Conservation (phyloP, 306 rosid species). For the Rubus idaeus region DNA sequence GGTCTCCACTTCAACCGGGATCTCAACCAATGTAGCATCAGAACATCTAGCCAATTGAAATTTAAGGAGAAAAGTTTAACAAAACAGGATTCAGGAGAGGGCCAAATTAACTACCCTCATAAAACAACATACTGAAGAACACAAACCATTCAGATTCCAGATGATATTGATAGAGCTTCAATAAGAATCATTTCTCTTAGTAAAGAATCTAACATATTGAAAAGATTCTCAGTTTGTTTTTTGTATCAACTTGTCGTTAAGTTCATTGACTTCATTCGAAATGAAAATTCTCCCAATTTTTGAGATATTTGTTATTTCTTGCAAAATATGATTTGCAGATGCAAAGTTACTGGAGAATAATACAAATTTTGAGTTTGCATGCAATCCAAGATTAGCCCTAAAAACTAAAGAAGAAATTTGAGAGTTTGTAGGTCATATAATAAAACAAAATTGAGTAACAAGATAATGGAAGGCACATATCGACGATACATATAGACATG, state of each 20-base stretch:
- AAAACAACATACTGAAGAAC: background rate
- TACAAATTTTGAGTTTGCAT: background rate
- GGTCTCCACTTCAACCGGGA: conserved; percentile 36
- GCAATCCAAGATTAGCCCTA: background rate
- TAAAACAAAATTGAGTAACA: no score
- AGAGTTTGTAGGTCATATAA: background rate
- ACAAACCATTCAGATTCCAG: background rate
- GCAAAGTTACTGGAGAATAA: background rate
- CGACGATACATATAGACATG: no score
- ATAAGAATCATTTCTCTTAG: background rate
- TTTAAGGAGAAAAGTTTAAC: background rate
- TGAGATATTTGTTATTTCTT: background rate
- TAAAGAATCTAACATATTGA: background rate
- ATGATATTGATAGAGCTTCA: background rate
- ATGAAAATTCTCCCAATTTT: background rate
- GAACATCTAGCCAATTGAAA: conserved; percentile 17
- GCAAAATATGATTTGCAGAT: background rate
- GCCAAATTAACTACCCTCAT: background rate
- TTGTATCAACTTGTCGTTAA: background rate
- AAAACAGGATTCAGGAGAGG: background rate
- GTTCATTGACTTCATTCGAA: background rate
- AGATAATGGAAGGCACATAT: background rate
- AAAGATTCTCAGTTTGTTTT: no score
- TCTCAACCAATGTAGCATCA: conserved; percentile 31
- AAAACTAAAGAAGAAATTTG: background rate